These are phyloP conservation scores for Phytopythium ostracodes DNA, from an alignment of 352 stramenopile species.

Conservation along the genomic window DNA sequence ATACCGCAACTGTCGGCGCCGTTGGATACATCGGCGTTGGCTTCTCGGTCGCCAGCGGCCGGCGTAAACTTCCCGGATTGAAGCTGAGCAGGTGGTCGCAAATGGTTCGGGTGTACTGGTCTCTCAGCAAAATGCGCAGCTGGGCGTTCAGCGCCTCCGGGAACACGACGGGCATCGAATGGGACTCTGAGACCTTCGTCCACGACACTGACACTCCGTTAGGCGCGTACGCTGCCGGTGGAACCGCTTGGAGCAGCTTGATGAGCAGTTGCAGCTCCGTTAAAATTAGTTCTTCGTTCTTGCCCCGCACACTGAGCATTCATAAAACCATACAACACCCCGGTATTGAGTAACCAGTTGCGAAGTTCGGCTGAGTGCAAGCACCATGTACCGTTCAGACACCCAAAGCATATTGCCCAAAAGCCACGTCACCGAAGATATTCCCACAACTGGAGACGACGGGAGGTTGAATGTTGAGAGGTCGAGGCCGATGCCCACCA, in stretches of 20 bases:
- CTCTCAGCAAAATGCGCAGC: slow-evolving; percentile 42
- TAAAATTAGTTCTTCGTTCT: slow-evolving; percentile 22
- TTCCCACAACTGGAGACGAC: slow-evolving; percentile 33
- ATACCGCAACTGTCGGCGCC: slow-evolving; percentile 43
- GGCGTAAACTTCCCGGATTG: slow-evolving; percentile 23
- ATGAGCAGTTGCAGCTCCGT: slow-evolving; percentile 38
- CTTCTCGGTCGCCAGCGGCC: slow-evolving; percentile 31
- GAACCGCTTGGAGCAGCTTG: slow-evolving; percentile 41
- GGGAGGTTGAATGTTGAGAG: slow-evolving; percentile 33
- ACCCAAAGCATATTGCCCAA: slow-evolving; percentile 62
- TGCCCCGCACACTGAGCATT: slow-evolving; percentile 22
- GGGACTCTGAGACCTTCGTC: slow-evolving; percentile 63
- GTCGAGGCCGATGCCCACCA: slow-evolving; percentile 24
- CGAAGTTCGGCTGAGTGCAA: background rate
- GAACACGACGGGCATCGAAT: slow-evolving; percentile 59
- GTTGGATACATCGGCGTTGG: slow-evolving; percentile 47
- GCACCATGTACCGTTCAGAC: slow-evolving; percentile 23
- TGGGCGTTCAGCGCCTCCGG: slow-evolving; percentile 50
- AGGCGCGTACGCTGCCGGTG: slow-evolving; percentile 43
- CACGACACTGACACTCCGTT: slow-evolving; percentile 54
- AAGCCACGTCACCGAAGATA: slow-evolving; percentile 54
- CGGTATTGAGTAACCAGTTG: background rate
- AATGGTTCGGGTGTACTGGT: slow-evolving; percentile 42
- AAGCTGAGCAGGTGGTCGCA: slow-evolving; percentile 45
- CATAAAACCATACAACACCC: slow-evolving; percentile 4